Conservation (phyloP, 2,329 filamentous ascomycete species). For the Onygenales sp. region DNA sequence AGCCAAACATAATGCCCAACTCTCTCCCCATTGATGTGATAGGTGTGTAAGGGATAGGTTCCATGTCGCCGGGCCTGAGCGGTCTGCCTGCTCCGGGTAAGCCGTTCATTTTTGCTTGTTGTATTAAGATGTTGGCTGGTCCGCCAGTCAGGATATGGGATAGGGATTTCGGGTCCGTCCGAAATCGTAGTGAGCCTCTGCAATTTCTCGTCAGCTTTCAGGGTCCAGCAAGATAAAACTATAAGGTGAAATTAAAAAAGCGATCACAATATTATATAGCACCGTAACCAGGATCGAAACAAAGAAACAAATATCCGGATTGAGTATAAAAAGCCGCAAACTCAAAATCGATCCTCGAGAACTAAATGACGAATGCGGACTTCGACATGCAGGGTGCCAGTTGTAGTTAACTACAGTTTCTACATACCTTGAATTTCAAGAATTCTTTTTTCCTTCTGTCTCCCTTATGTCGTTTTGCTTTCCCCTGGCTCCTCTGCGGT, state of each 20-base stretch:
- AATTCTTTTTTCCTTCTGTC: too few species aligned
- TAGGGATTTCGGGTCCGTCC: not conserved
- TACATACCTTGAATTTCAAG: too few species aligned
- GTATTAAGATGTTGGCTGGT: not conserved
- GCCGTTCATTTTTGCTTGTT: constrained; percentile 1
- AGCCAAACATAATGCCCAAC: constrained; percentile 31
- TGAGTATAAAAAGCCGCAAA: not conserved
- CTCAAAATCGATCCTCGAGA: not conserved
- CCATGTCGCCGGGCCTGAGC: not conserved
- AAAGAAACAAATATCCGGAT: not conserved
- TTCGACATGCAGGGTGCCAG: not conserved
- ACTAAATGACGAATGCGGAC: not conserved
- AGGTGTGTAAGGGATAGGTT: constrained; percentile 14
- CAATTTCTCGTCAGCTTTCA: not conserved
- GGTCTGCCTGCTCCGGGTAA: not conserved
- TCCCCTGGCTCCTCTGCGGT: too few species aligned
- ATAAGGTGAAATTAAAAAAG: too few species aligned
- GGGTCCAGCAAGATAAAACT: not conserved
- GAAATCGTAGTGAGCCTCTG: not conserved
- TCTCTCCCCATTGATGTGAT: constrained; percentile 24
- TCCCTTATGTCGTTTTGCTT: too few species aligned
- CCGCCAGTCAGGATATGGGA: not conserved
- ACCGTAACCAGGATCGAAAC: not conserved
- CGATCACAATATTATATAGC: too few species aligned
- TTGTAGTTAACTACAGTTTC: too few species aligned